Conservation (phyloP, 768 basidiomycete genomes). For the Tylopilus balloui region DNA sequence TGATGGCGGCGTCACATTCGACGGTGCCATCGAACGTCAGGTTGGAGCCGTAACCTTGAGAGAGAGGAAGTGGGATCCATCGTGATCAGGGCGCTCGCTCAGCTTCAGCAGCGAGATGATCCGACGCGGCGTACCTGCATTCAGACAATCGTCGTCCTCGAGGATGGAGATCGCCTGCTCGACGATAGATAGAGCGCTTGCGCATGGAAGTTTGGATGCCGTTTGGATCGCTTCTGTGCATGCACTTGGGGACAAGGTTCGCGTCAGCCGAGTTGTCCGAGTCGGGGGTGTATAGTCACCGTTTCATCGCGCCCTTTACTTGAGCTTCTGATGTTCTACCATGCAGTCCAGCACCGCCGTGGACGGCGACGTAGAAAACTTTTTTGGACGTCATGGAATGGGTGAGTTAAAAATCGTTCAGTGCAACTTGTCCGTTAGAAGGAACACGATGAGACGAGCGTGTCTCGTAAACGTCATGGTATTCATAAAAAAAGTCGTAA, state of each 20-base stretch:
- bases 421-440: too few relatives aligned
- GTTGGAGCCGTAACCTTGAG: constrained; percentile 70
- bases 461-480: constrained; percentile 13
- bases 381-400: constrained; percentile 8
- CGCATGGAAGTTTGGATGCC: constrained; percentile 8
- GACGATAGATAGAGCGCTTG: constrained; percentile 42
- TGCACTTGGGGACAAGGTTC: constrained; percentile 37
- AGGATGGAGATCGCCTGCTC: constrained; percentile 51
- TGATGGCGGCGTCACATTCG: constrained; percentile 79
- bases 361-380: constrained; percentile 54
- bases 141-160: constrained; percentile 64
- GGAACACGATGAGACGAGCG: not conserved
- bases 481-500: constrained; percentile 15
- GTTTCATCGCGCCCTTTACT: constrained; percentile 53
- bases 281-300: constrained; percentile 33
- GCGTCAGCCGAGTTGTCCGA: too few relatives aligned
- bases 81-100: not conserved
- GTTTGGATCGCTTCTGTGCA: constrained; percentile 41
- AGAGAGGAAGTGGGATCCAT: not conserved
- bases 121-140: constrained; percentile 51
- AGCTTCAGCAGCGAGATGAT: not conserved
- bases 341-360: constrained; percentile 78
- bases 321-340: constrained; percentile 41
- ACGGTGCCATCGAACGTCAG: constrained; percentile 68
- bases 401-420: not conserved